These are phyloP conservation scores for Eucalyptus sideroxylon DNA, from an alignment of 345 rosid species.

Conservation along the genomic window DNA sequence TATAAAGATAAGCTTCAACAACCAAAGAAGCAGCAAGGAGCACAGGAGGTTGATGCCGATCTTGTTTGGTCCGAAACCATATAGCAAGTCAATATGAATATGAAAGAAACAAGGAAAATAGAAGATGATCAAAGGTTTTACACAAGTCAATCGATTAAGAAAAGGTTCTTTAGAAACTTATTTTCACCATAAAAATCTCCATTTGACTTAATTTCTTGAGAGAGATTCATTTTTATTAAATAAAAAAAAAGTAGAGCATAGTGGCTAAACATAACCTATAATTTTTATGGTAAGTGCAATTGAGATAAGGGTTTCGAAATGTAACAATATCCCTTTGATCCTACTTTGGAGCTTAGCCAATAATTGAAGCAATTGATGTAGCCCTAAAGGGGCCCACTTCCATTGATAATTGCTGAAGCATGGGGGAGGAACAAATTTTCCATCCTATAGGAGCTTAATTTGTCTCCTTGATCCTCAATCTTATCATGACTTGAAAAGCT, in stretches of 20 bases:
- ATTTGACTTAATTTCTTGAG: background rate
- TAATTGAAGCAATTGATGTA: too few relatives aligned
- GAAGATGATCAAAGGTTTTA: background rate
- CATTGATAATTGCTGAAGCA: too few relatives aligned
- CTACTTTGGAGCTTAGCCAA: too few relatives aligned
- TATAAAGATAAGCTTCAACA: background rate
- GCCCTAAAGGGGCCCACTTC: too few relatives aligned
- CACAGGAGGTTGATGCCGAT: background rate
- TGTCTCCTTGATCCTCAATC: too few relatives aligned
- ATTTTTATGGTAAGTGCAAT: too few relatives aligned
- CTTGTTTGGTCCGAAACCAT: background rate
- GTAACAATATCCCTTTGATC: too few relatives aligned
- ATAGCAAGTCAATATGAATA: background rate
- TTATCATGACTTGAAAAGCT: background rate
- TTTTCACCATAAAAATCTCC: background rate
- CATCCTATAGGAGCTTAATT: too few relatives aligned
- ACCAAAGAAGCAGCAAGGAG: background rate
- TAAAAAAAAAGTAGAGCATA: background rate
- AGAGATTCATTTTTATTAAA: background rate
- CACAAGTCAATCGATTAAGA: background rate
- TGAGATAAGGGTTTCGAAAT: accelerated
- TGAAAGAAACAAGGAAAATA: too few relatives aligned
- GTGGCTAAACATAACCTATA: background rate
- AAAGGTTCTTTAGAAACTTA: background rate
- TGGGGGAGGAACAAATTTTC: too few relatives aligned